Base-by-base conservation (phyloP, 1,139 yeast species). In the Blastobotrys malaysiensis region DNA sequence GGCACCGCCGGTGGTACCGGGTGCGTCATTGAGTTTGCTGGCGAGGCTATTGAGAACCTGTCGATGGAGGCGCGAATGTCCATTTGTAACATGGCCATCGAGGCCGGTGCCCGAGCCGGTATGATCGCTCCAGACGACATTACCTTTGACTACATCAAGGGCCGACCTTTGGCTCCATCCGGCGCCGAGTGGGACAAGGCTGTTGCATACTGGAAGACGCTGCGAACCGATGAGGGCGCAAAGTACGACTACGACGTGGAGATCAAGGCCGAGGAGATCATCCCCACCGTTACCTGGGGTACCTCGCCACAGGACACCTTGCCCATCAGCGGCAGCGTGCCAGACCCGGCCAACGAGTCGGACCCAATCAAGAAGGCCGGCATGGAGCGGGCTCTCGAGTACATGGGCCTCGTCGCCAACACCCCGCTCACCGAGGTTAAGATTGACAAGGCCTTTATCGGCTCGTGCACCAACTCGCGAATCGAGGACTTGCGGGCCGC, bases 1-100 rank as follows among this genome's bases (percentile, higher is more conserved):
- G 99, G 99, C 75, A 93, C 99, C 64, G 99, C 99, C 59, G 99
- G 99, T 75, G 99, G 99, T 76, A 93, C 98, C 55, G 99, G 99
- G 55, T 79, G 84, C 66, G 99, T 93, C 57, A 88, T 93, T 70
- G 99, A 93, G 75, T 93, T 91, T 75, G 95, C 96, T 49, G 99
- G 99, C 71, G 82, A 86, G 63, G 97, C 98, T 56, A 89, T 93
- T 65, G 88, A 86, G 70, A 81, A 79, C 59, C 80, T 93, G 59
- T 83, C 96, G 39, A 89, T 93, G 93, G 99, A 93, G 75, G 97
- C 98, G n/a, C 83, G 99, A 75, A 93, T 93, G 99, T 90, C 98
- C 52, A 93, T 93, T 76, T 93, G 99, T 80, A 93, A 93, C 72
- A 93, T 93, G 99, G 84, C 97, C 48, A 91, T 93, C 65, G 99